Evolutionary conservation across 2,329 filamentous ascomycete species (phyloP), one percentile per base, ranked within the genome.

Genomic region (Alternaria tenuissima): DNA sequence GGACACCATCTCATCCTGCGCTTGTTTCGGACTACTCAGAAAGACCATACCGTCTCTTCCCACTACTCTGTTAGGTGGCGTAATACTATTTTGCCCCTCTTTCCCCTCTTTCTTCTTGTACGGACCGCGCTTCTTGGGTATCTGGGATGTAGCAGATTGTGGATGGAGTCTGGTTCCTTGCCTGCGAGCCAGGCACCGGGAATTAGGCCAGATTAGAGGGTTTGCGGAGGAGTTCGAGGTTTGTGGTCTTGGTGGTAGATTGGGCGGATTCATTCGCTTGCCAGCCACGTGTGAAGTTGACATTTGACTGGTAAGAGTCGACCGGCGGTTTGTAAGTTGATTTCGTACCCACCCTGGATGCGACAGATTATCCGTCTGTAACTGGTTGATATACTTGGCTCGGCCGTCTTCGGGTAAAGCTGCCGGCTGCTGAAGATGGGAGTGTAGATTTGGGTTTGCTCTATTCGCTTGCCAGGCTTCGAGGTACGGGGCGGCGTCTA

Each of bases 71-170:
- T 38, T 49, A 1, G 3, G 2, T 2, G 49, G 49, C 36, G 36
- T 24, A 16, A 5, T n/a, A 5, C 14, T 5, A 12, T 2, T 4
- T 7, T 8, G 30, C 9, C 22, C 22, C 16, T 24, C 28, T 0
- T 30, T 36, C 8, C 24, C 24, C 5, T 49, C 34, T 16, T 43
- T 52, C 14, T 43, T 57, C 20, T 57, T 57, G n/a, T 52, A 43
- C 1, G 46, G 54, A 2, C 54, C 54, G 2, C 54, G 54, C 42
- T 43, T 57, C 22, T 44, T 51, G 20, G 44, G 36, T 14, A 14
- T 4, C 4, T 28, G 36, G 20, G 22, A 12, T 4, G 26, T 0
- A 34, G 8, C 34, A 20, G 20, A 3, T 4, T 49, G 30, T 7
- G 20, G 3, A 5, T 20, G 5, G 12, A 14, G 18, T 38, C 3